Conservation (phyloP, 75 land plant species). For the Adiantum capillusveneris region DNA sequence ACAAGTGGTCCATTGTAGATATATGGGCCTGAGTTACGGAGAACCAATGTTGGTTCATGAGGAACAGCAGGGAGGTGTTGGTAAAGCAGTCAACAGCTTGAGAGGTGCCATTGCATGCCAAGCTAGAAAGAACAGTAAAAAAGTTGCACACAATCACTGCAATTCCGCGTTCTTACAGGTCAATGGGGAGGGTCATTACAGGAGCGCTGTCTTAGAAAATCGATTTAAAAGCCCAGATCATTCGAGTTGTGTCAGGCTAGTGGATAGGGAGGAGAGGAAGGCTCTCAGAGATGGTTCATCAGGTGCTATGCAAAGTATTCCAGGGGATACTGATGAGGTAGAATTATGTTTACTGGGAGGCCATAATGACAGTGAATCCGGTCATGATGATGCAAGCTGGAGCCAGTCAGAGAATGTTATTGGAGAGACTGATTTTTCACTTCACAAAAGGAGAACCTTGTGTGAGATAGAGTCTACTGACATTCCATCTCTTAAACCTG, state of each 20-base stretch:
- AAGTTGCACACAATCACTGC: neutral
- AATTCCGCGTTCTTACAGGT: neutral
- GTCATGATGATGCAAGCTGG: constrained; percentile 2
- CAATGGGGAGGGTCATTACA: no score
- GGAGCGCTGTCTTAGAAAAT: no score
- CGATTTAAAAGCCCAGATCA: no score
- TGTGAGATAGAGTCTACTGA: neutral
- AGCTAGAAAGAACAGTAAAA: neutral
- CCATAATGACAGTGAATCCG: neutral
- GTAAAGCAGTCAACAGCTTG: no score
- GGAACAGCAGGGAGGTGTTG: no score
- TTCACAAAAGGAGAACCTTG: constrained; percentile 2
- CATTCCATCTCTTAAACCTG: neutral
- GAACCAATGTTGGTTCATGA: no score
- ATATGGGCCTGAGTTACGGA: no score
- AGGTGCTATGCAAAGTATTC: neutral
- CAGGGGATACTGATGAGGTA: neutral
- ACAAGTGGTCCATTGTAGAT: no score
- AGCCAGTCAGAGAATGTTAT: neutral
- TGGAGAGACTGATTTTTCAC: neutral
- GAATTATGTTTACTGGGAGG: neutral
- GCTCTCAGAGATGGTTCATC: neutral
- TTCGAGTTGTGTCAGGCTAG: no score
- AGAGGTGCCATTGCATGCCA: neutral
- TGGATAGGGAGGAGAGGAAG: no score